These are phyloP conservation scores for Athelia sp. DNA, from an alignment of 1,284 basidiomycete genomes.

Conservation along the genomic window DNA sequence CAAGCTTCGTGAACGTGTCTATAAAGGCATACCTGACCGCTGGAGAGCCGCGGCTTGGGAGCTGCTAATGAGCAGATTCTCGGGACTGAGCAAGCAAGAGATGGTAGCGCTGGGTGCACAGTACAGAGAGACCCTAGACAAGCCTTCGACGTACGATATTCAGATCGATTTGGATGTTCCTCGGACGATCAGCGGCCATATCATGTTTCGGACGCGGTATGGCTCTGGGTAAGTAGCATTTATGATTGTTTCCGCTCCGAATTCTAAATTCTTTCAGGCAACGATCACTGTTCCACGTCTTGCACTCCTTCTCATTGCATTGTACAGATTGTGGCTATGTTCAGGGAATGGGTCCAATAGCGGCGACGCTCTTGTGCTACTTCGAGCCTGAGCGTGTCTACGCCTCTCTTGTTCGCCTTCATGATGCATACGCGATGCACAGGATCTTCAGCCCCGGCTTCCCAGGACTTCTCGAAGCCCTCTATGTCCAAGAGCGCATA, in stretches of 20 bases:
- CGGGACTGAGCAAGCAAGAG: constrained; percentile 39
- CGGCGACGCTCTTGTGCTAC: constrained; percentile 92
- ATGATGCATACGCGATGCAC: constrained; percentile 88
- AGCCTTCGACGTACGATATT: constrained; percentile 85
- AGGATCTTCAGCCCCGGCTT: constrained; percentile 91
- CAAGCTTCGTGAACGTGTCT: constrained; percentile 72
- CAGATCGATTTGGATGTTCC: constrained; percentile 99
- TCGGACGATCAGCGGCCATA: constrained; percentile 91
- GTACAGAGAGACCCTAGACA: constrained; percentile 67
- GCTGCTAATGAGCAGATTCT: constrained; percentile 56
- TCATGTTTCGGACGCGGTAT: constrained; percentile 94
- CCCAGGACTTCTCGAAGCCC: constrained; percentile 90
- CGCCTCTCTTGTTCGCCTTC: constrained; percentile 77
- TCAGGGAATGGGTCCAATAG: constrained; percentile 98
- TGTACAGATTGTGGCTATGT: constrained; percentile 94
- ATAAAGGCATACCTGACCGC: constrained; percentile 95
- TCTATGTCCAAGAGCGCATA: constrained; percentile 90
- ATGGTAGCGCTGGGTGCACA: constrained; percentile 40
- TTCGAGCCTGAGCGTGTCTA: constrained; percentile 88
- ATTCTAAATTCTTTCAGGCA: constrained; percentile 49
- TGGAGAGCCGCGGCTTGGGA: constrained; percentile 95
- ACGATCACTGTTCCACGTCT: constrained; percentile 89
- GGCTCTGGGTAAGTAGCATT: constrained; percentile 75
- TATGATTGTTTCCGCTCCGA: constrained; percentile 11
- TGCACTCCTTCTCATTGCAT: constrained; percentile 86